Conservation (phyloP, 1,284 basidiomycete species). For the Malassezia yamatoensis region DNA sequence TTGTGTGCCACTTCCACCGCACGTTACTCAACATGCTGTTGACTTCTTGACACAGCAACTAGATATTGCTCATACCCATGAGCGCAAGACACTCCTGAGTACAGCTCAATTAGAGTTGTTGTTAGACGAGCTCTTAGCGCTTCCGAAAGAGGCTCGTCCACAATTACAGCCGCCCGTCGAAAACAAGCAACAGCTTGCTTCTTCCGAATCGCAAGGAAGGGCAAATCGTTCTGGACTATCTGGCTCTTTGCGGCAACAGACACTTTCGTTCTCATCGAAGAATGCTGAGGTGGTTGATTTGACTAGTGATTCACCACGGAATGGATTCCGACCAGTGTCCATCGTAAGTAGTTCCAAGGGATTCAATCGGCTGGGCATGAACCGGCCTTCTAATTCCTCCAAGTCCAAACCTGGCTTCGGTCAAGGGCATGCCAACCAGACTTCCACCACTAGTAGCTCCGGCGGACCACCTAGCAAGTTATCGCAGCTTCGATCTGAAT, state of each 20-base stretch:
- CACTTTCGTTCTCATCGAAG: slow-evolving; percentile 10
- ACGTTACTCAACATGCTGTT: slow-evolving; percentile 29
- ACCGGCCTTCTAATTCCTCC: neutral
- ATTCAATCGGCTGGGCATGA: neutral
- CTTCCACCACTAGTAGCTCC: slow-evolving; percentile 12
- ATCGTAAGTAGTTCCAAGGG: neutral
- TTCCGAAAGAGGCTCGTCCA: slow-evolving; percentile 16
- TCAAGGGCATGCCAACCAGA: slow-evolving; percentile 3
- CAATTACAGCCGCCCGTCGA: slow-evolving; percentile 3
- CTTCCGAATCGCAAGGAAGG: neutral
- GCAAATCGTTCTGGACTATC: too few species aligned
- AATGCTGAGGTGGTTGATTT: slow-evolving; percentile 7
- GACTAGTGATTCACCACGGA: slow-evolving; percentile 2
- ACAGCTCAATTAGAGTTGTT: slow-evolving; percentile 34
- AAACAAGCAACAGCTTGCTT: slow-evolving; percentile 4
- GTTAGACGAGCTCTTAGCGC: slow-evolving; percentile 16
- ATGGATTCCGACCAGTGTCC: neutral
- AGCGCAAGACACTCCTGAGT: slow-evolving; percentile 31
- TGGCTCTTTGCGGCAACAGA: slow-evolving; percentile 19
- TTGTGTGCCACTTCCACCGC: slow-evolving; percentile 22
- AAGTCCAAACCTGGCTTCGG: slow-evolving; percentile 3
- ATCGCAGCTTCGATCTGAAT: slow-evolving; percentile 28
- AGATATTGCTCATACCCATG: slow-evolving; percentile 21
- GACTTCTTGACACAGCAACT: slow-evolving; percentile 38
- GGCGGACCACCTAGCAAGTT: slow-evolving; percentile 6